Percentiles rank a stretch among this genome's conserved stretches.
Evolutionary conservation across 2,329 filamentous ascomycete species (phyloP).

Genomic region (Pseudocercospora fuligena): DNA sequence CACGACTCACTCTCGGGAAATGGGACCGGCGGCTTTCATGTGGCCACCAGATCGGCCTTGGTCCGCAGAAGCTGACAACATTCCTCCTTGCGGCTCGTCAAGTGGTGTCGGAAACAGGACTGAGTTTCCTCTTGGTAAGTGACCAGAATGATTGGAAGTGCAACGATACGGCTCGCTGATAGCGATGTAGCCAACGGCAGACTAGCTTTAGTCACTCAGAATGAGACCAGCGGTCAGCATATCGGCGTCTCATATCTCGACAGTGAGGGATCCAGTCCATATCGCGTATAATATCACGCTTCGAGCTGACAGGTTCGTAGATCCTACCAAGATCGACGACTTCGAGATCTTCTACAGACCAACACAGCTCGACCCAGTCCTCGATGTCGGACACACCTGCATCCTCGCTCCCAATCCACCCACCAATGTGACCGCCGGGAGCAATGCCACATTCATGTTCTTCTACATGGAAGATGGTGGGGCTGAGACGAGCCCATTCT

Average conservation of each 20-base stretch:
- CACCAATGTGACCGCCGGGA: slow-evolving; percentile 42
- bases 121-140: slow-evolving; percentile 60
- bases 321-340: slow-evolving; percentile 47
- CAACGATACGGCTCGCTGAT: background rate
- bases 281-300: slow-evolving; percentile 18
- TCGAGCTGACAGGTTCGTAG: slow-evolving; percentile 31
- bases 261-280: slow-evolving; percentile 45
- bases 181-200: slow-evolving; percentile 55
- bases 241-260: slow-evolving; percentile 60
- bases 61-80: slow-evolving; percentile 61
- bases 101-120: slow-evolving; percentile 57
- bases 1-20: background rate
- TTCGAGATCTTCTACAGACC: slow-evolving; percentile 45
- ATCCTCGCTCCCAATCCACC: slow-evolving; percentile 48
- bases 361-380: slow-evolving; percentile 42
- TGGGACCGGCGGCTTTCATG: slow-evolving; percentile 48
- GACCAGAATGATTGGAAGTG: background rate
- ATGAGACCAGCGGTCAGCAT: slow-evolving; percentile 61
- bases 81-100: slow-evolving; percentile 61
- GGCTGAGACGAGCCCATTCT: slow-evolving; percentile 48
- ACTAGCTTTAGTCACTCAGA: slow-evolving; percentile 61
- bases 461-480: slow-evolving; percentile 51
- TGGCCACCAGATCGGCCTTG: slow-evolving; percentile 65
- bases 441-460: slow-evolving; percentile 54
- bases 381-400: slow-evolving; percentile 52